These are phyloP conservation scores for Tricholomella constricta DNA, from an alignment of 768 basidiomycete species.

Conservation along the genomic window DNA sequence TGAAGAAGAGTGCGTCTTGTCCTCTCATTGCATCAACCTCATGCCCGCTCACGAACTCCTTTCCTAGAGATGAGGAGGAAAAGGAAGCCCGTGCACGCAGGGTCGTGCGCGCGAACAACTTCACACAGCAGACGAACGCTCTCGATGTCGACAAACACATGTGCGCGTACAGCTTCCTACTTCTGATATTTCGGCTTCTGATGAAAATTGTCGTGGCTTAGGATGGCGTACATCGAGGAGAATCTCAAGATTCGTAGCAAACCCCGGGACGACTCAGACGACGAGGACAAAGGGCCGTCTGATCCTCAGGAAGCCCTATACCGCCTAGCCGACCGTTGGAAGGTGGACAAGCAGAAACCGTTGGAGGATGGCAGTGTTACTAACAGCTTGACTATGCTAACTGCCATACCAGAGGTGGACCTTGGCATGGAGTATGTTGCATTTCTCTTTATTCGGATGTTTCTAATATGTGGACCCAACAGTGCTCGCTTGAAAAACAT, in stretches of 20 bases:
- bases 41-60: not conserved
- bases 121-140: conserved; percentile 95
- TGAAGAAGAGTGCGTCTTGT: conserved; percentile 63
- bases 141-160: conserved; percentile 99
- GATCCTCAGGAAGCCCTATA: conserved; percentile 84
- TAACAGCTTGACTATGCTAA: conserved; percentile 92
- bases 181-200: not conserved
- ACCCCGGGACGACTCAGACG: conserved; percentile 48
- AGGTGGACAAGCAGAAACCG: conserved; percentile 55
- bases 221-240: conserved; percentile 98
- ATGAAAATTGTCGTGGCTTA: conserved; percentile 26
- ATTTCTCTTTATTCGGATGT: not conserved
- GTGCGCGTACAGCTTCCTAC: conserved; percentile 47
- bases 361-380: conserved; percentile 92
- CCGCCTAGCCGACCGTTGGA: conserved; percentile 69
- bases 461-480: not conserved
- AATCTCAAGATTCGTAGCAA: conserved; percentile 79
- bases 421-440: conserved; percentile 93
- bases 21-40: not conserved
- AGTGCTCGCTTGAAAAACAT: conserved; percentile 93
- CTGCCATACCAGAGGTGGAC: conserved; percentile 97
- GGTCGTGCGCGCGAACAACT: conserved; percentile 84
- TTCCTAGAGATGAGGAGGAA: conserved; percentile 58
- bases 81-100: conserved; percentile 71
- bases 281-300: conserved; percentile 42